phyloP scores from a whole-genome alignment of 2,329 filamentous ascomycete genomes.

The Mycosphaerelloides madeirae region DNA sequence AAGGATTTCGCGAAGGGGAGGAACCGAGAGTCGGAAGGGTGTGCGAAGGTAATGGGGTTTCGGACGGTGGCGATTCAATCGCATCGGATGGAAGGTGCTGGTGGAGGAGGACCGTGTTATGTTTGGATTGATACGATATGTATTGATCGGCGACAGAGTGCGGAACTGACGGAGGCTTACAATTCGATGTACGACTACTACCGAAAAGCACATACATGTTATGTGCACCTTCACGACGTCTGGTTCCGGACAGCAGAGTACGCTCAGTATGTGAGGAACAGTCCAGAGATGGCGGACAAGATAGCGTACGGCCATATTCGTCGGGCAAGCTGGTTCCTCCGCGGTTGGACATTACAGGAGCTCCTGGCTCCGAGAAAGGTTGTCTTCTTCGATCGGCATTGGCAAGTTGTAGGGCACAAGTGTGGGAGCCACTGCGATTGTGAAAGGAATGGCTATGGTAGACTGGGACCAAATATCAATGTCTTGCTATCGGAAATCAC shows the following conservation, averaged over 20 bases:
- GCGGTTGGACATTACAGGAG: conserved; percentile 8
- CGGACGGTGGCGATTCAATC: neutral
- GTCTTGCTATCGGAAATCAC: too few species aligned
- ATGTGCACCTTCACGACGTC: conserved; percentile 15
- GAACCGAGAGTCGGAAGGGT: conserved; percentile 4
- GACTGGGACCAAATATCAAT: too few species aligned
- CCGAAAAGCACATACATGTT: conserved; percentile 12
- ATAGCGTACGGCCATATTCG: neutral
- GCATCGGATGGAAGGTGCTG: neutral
- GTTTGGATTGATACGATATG: conserved; percentile 22
- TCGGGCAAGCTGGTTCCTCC: conserved; percentile 1
- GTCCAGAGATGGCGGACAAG: too few species aligned
- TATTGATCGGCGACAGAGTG: conserved; percentile 13
- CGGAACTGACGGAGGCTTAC: conserved; percentile 16
- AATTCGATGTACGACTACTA: conserved; percentile 23
- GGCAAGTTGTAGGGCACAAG: conserved; percentile 15
- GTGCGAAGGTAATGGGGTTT: neutral
- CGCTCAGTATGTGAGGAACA: too few species aligned
- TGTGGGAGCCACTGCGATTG: neutral
- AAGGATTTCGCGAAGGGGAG: conserved; percentile 3
- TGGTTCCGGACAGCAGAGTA: neutral
- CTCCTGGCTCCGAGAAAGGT: conserved; percentile 1
- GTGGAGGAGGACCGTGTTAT: neutral
- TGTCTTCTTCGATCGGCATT: conserved; percentile 5
- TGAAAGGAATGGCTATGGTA: too few species aligned